Percentiles rank a stretch among this genome's conserved stretches.
phyloP scores from a whole-genome alignment of 805 yeast species.

The Myxozyma udenii region DNA sequence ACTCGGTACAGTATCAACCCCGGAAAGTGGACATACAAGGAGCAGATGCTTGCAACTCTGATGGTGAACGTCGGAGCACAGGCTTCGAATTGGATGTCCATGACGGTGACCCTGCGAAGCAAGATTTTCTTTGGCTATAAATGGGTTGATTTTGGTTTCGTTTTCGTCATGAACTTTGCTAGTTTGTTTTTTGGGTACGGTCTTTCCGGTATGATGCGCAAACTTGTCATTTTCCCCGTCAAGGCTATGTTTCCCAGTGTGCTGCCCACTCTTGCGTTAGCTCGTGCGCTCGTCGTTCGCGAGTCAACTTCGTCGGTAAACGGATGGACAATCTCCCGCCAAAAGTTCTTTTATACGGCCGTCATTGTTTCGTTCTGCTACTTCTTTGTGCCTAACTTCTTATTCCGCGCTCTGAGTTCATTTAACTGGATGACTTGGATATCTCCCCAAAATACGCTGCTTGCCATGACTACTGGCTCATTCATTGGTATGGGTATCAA shows the following conservation, averaged over 20 bases:
- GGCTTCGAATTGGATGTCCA: constrained; percentile 18
- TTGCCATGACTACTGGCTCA: constrained; percentile 52
- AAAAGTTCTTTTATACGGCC: constrained; percentile 49
- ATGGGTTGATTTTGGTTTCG: constrained; percentile 49
- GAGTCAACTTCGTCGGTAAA: constrained; percentile 47
- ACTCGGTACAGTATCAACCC: constrained; percentile 49
- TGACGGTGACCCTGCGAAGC: constrained; percentile 10
- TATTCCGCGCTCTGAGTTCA: constrained; percentile 57
- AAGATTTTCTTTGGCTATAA: constrained; percentile 17
- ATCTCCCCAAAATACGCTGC: constrained; percentile 47
- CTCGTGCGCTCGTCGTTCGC: constrained; percentile 46
- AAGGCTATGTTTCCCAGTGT: constrained; percentile 56
- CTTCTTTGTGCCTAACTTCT: constrained; percentile 62
- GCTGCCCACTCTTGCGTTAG: constrained; percentile 50
- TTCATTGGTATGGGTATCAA: constrained; percentile 43
- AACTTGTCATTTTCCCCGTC: constrained; percentile 46
- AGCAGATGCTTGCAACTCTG: constrained; percentile 57
- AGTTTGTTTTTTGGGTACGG: constrained; percentile 66
- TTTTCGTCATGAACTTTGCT: constrained; percentile 50
- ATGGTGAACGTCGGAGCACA: constrained; percentile 31
- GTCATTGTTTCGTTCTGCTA: constrained; percentile 45
- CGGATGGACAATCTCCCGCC: constrained; percentile 60
- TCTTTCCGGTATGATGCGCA: constrained; percentile 62
- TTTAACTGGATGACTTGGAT: constrained; percentile 62
- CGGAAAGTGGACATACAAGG: constrained; percentile 58